Evolutionary conservation across 192 early-diverging fungal genomes (phyloP).

Genomic region (Rhizophagus prolifer): DNA sequence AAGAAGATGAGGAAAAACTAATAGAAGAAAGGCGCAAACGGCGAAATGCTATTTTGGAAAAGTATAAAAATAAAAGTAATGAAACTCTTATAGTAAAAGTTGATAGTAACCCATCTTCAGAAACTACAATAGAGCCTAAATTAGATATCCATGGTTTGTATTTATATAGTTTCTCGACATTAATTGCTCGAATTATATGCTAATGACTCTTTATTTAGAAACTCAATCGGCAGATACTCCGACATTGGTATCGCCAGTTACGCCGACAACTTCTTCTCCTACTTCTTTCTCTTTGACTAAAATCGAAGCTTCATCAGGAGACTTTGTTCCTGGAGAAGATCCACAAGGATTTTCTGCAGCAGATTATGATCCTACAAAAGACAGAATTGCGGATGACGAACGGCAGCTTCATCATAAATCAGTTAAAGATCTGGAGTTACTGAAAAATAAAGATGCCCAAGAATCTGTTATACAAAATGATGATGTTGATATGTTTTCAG

Average conservation of each 20-base stretch:
- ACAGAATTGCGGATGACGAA: slow-evolving; percentile 68
- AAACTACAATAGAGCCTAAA: slow-evolving; percentile 26
- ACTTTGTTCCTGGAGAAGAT: slow-evolving; percentile 32
- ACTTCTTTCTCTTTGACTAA: slow-evolving; percentile 36
- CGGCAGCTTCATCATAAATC: slow-evolving; percentile 52
- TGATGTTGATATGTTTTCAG: slow-evolving; percentile 62
- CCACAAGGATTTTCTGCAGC: slow-evolving; percentile 55
- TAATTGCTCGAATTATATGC: not conserved
- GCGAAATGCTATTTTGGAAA: slow-evolving; percentile 71
- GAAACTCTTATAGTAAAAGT: slow-evolving; percentile 30
- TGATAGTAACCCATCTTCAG: slow-evolving; percentile 23
- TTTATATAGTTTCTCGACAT: not conserved
- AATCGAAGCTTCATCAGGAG: slow-evolving; percentile 32
- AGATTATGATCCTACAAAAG: slow-evolving; percentile 80
- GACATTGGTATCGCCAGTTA: slow-evolving; percentile 24
- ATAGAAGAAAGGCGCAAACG: slow-evolving; percentile 85
- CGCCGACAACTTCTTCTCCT: slow-evolving; percentile 26
- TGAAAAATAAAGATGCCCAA: slow-evolving; percentile 48
- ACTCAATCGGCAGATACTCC: slow-evolving; percentile 29
- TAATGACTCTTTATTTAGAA: slow-evolving; percentile 37
- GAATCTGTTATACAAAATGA: slow-evolving; percentile 41
- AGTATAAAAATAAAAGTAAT: slow-evolving; percentile 55
- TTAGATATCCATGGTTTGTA: not conserved
- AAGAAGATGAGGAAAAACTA: slow-evolving; percentile 74
- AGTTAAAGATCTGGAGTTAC: slow-evolving; percentile 45